These are phyloP conservation scores for Aspergillus alliaceus DNA, from an alignment of 2,329 filamentous ascomycete genomes.

Conservation along the genomic window DNA sequence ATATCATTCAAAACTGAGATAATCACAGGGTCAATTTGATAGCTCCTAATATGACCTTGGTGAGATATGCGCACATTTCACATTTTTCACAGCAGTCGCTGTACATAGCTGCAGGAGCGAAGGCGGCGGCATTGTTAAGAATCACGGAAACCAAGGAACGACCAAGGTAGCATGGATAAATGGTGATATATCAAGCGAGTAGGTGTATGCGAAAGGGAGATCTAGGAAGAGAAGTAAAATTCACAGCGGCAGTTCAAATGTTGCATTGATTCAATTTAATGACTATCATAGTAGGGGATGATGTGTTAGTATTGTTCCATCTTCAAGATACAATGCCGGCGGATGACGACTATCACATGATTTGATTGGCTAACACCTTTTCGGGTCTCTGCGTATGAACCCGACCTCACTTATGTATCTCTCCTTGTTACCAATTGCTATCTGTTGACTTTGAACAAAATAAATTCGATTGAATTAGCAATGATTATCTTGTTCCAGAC, in stretches of 20 bases:
- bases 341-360: slow-evolving; percentile 23
- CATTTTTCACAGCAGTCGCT: slow-evolving; percentile 36
- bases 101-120: slow-evolving; percentile 38
- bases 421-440: not conserved
- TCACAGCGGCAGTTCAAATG: not conserved
- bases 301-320: not conserved
- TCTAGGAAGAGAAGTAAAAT: not conserved
- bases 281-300: not conserved
- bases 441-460: no score
- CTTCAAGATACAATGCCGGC: not conserved
- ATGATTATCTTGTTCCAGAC: no score
- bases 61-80: slow-evolving; percentile 32
- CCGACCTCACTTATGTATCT: not conserved
- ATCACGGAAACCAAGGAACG: slow-evolving; percentile 15
- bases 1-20: slow-evolving; percentile 63
- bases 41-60: not conserved
- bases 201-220: slow-evolving; percentile 1
- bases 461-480: no score
- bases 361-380: slow-evolving; percentile 7
- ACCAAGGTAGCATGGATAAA: slow-evolving; percentile 13
- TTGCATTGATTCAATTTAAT: not conserved
- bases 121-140: slow-evolving; percentile 32
- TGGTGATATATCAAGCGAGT: slow-evolving; percentile 10
- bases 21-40: not conserved
- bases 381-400: not conserved